These are phyloP conservation scores for Echites panduratus DNA, from an alignment of 257 asterid genomes.

Conservation along the genomic window DNA sequence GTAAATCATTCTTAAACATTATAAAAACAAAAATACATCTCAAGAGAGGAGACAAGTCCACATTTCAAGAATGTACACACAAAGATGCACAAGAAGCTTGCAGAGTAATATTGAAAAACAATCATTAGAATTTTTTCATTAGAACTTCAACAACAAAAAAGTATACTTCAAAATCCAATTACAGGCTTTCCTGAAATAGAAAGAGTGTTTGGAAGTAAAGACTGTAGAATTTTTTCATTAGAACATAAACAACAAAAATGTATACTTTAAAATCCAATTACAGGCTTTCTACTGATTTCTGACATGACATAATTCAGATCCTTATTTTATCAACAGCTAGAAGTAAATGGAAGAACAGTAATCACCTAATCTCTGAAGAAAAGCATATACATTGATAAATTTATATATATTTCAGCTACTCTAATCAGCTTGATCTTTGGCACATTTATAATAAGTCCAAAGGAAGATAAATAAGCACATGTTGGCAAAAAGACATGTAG, in stretches of 20 bases:
- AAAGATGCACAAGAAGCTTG: neutral
- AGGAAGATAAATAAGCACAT: slow-evolving; percentile 5
- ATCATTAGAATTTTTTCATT: too few species aligned
- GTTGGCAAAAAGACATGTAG: slow-evolving; percentile 8
- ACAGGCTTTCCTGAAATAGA: neutral
- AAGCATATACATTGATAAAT: neutral
- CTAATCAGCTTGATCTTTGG: neutral
- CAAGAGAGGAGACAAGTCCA: neutral
- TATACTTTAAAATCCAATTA: neutral
- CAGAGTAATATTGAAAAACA: neutral
- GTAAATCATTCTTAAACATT: neutral
- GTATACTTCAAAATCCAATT: neutral
- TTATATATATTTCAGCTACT: neutral
- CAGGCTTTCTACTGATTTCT: neutral
- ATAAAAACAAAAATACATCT: neutral
- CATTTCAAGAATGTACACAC: neutral
- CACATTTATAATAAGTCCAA: slow-evolving; percentile 6
- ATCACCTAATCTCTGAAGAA: slow-evolving; percentile 2
- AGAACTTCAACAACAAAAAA: neutral
- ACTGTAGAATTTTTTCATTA: too few species aligned
- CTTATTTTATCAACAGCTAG: neutral
- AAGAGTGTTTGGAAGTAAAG: too few species aligned
- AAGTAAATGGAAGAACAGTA: neutral
- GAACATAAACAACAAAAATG: neutral
- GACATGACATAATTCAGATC: neutral